Conservation (phyloP, 805 yeast genomes). For the Yarrowia sp. region DNA sequence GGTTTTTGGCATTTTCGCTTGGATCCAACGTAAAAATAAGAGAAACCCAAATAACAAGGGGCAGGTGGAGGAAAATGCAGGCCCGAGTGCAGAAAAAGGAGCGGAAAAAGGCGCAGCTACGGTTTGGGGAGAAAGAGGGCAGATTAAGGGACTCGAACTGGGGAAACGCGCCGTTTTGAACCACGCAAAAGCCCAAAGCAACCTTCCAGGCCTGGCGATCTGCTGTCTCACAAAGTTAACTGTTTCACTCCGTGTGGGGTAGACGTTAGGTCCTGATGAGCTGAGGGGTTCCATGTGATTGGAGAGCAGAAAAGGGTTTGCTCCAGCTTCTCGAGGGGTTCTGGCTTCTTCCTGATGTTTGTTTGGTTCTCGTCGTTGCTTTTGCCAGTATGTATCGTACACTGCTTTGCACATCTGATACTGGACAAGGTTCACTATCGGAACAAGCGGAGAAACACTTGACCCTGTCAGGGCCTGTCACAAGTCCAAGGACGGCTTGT, state of each 20-base stretch:
- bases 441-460: not conserved
- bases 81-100: not conserved
- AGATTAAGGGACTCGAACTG: no score
- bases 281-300: conserved; percentile 13
- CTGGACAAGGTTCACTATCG: not conserved
- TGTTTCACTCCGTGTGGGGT: conserved; percentile 18
- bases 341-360: no score
- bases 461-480: not conserved
- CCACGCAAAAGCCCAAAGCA: no score
- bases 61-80: not conserved
- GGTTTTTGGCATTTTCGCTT: not conserved
- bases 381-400: no score
- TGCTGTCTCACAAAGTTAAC: not conserved
- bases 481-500: not conserved
- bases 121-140: no score
- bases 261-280: conserved; percentile 10
- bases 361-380: no score
- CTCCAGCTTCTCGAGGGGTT: not conserved
- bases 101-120: not conserved
- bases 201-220: no score
- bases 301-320: not conserved
- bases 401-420: no score
- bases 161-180: no score
- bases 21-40: not conserved
- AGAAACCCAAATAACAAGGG: not conserved